Base-by-base conservation (phyloP, 2,329 filamentous ascomycete species). In the Fusarium armeniacum region DNA sequence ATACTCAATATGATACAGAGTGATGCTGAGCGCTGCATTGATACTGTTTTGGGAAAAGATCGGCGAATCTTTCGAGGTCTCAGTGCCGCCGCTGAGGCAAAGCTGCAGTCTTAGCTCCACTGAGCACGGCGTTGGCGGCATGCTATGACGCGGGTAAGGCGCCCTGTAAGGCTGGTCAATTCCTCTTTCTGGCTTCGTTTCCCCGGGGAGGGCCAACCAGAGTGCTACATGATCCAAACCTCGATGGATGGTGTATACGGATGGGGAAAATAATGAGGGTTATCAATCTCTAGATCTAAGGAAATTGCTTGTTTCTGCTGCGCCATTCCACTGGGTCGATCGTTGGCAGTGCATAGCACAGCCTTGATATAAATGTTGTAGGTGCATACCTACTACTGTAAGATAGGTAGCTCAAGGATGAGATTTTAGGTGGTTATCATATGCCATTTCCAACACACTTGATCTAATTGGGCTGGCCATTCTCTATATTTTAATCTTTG, bases 81-180 rank as follows among this genome's bases (percentile, higher is more conserved):
- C 13, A n/a, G 46, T 36, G 60, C 52, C 51, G 60, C 52, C 51
- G 60, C 36, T 53, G 46, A 65, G 35, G 36, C 61, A 65, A 47
- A 43, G 60, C 40, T 36, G 45, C 51, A 28, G 24, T n/a, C 33
- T 64, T 52, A 47, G 53, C 22, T 35, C 40, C 10, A 32, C 20
- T 3, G 3, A n/a, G 36, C 24, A 50, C 62, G 61, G 59, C 22
- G 40, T 51, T 24, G 28, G 45, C 60, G 60, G 58, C 22, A 35
- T 32, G 20, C 2, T 15, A 54, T 53, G 61, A 65, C 62, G 61
- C 43, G 20, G 11, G 11, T 6, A 30, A 51, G 45, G 45, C 16
- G 41, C 54, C 53, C 36, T 33, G 53, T 44, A 65, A 60, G 62
- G 53, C 53, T 59, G 52, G 43, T 62, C 32, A 28, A 32, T 54